Evolutionary conservation across 2,329 filamentous ascomycete species (phyloP), one percentile per base, ranked within the genome.

Genomic region (Metarhizium robertsii): DNA sequence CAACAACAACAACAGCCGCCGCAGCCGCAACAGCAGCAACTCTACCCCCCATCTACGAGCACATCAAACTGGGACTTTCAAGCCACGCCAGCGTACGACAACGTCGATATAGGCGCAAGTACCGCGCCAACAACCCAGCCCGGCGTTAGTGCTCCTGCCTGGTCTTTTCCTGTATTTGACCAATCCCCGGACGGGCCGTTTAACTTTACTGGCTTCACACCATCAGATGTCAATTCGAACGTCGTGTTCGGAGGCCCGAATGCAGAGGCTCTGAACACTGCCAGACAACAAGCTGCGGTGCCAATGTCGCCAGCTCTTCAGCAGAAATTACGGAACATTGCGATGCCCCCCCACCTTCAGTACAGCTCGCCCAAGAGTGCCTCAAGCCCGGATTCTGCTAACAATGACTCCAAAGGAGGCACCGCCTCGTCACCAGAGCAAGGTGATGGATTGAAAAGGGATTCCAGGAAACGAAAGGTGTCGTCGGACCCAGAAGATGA

Each of bases 381-480:
- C 59, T 71, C 78, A 50, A 85, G 82, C 61, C 81, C 83, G 16
- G 76, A 79, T 59, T 85, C 82, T 10, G 74, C 74, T 55, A 69
- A 67, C 13, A 78, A 77, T 60, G 76, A 76, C 30, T 68, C 70
- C 59, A 77, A 76, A 60, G 74, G 71, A 48, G 73, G 70, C 20
- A 69, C 71, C 5, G 70, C 74, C 53, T 85, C 84, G 11, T 88
- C 85, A 2, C 85, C 85, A n/a, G 84, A 82, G 58, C 71, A 67
- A 49, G 65, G 67, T 29, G 69, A 71, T 32, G 65, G 77, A 29
- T 76, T 75, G n/a, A 72, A 71, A 57, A 76, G 75, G 59, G 63
- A 68, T 56, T 77, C 70, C 58, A 78, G 84, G 62, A 91, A 90
- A 72, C 80, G 87, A 61, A 91, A 90, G 72, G 81, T 84, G 0